Evolutionary conservation across 441 rosid genomes (phyloP).

Genomic region (Croton setiger): DNA sequence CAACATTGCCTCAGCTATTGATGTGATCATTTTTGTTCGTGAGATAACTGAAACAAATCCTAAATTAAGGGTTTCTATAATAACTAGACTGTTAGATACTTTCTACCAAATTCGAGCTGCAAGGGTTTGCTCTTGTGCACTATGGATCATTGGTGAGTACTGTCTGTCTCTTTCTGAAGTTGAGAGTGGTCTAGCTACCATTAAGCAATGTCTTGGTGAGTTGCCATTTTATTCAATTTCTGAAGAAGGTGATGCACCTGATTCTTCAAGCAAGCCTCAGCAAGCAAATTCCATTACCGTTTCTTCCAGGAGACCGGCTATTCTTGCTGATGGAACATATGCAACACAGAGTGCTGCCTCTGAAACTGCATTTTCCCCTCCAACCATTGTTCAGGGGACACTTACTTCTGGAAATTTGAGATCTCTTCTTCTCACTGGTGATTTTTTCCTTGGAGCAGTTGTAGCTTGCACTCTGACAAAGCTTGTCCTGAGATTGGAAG

Average conservation of each 20-base stretch:
- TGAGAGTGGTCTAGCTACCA: constrained; percentile 69
- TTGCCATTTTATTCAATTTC: constrained; percentile 65
- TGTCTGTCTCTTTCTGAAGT: constrained; percentile 87
- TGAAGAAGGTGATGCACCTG: constrained; percentile 58
- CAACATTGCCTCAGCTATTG: constrained; percentile 86
- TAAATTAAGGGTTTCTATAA: constrained; percentile 77
- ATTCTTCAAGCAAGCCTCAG: constrained; percentile 46
- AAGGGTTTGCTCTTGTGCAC: constrained; percentile 79
- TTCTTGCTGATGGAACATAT: constrained; percentile 92
- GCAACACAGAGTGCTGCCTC: constrained; percentile 96
- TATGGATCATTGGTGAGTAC: constrained; percentile 94
- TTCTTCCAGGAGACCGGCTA: constrained; percentile 85
- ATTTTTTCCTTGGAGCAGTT: constrained; percentile 92
- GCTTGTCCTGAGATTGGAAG: constrained; percentile 83
- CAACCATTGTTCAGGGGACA: constrained; percentile 76
- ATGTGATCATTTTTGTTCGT: constrained; percentile 78
- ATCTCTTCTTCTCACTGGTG: constrained; percentile 78
- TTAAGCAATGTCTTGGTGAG: constrained; percentile 91
- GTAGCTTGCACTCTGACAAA: constrained; percentile 81
- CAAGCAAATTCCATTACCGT: constrained; percentile 49
- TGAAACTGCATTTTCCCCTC: constrained; percentile 81
- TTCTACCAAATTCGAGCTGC: constrained; percentile 92
- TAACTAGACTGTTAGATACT: constrained; percentile 75
- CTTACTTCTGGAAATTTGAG: constrained; percentile 75
- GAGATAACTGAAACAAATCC: constrained; percentile 88